Evolutionary conservation across 441 rosid species (phyloP).

Genomic region (Melastoma candidum): DNA sequence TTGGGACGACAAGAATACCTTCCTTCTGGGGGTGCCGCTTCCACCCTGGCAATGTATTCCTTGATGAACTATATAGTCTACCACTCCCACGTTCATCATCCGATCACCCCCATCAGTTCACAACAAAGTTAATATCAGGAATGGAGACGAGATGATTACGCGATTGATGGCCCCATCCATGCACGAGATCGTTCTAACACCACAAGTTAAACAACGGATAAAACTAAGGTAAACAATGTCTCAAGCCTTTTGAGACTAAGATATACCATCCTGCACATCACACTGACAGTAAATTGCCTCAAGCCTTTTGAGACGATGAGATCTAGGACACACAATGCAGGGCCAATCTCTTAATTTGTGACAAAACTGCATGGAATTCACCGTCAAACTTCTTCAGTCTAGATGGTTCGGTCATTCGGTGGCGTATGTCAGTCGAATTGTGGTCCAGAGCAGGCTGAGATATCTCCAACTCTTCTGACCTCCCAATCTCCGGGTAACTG

Average conservation of each 20-base stretch:
- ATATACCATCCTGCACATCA: slow-evolving; percentile 65
- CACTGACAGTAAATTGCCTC: slow-evolving; percentile 17
- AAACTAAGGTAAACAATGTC: too few species aligned
- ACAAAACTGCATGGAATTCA: too few species aligned
- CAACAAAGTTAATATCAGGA: neutral
- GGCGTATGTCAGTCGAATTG: slow-evolving; percentile 86
- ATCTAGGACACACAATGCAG: neutral
- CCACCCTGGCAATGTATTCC: slow-evolving; percentile 57
- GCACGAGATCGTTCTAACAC: slow-evolving; percentile 76
- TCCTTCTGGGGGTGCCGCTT: slow-evolving; percentile 23
- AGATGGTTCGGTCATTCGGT: slow-evolving; percentile 76
- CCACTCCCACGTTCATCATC: slow-evolving; percentile 69
- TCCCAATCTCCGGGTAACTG: slow-evolving; percentile 76
- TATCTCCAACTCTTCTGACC: slow-evolving; percentile 80
- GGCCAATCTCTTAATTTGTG: neutral
- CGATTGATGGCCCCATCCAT: slow-evolving; percentile 49
- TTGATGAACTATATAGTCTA: slow-evolving; percentile 75
- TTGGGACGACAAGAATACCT: slow-evolving; percentile 24
- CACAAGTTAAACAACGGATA: too few species aligned
- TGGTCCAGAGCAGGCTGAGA: slow-evolving; percentile 96
- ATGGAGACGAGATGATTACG: too few species aligned
- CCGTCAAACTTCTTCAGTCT: slow-evolving; percentile 61
- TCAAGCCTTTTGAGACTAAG: neutral
- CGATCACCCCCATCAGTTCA: slow-evolving; percentile 59
- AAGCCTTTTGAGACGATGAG: neutral